Conservation (phyloP, 208 protist genomes). For the Acanthamoeba culbertsoni region DNA sequence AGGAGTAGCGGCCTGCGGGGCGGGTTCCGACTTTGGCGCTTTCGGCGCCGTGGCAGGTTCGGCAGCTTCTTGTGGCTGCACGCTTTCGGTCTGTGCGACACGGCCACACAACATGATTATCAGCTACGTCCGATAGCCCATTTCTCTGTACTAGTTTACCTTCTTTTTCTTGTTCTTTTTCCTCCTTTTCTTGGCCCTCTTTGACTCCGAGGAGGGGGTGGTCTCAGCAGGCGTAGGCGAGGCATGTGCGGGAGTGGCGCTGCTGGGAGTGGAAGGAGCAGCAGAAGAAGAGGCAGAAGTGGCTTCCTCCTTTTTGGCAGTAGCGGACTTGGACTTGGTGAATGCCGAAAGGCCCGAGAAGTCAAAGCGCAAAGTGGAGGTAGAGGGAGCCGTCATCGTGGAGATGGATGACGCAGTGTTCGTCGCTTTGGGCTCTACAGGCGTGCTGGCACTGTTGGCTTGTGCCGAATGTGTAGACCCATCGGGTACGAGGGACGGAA, state of each 20-base stretch:
- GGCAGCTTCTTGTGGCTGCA: background rate
- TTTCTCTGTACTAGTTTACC: background rate
- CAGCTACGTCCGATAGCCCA: background rate
- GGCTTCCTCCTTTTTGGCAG: background rate
- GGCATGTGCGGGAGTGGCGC: background rate
- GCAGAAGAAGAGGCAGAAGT: background rate
- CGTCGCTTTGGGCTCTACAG: background rate
- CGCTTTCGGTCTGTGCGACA: no score
- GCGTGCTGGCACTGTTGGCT: background rate
- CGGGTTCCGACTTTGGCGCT: background rate
- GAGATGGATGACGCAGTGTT: background rate
- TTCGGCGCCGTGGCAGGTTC: background rate
- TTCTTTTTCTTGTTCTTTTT: slow-evolving; percentile 50
- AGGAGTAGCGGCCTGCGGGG: background rate
- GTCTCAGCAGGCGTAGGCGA: background rate
- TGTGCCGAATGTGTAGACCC: no score
- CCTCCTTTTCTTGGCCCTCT: background rate
- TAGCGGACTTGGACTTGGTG: background rate
- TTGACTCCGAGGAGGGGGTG: background rate
- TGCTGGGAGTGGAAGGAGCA: background rate
- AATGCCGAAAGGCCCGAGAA: slow-evolving; percentile 11
- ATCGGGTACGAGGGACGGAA: background rate
- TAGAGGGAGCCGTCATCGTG: background rate
- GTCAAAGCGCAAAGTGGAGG: background rate
- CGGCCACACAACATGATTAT: no score